These are phyloP conservation scores for Termitomyces sp. DNA, from an alignment of 768 basidiomycete genomes.

Conservation along the genomic window DNA sequence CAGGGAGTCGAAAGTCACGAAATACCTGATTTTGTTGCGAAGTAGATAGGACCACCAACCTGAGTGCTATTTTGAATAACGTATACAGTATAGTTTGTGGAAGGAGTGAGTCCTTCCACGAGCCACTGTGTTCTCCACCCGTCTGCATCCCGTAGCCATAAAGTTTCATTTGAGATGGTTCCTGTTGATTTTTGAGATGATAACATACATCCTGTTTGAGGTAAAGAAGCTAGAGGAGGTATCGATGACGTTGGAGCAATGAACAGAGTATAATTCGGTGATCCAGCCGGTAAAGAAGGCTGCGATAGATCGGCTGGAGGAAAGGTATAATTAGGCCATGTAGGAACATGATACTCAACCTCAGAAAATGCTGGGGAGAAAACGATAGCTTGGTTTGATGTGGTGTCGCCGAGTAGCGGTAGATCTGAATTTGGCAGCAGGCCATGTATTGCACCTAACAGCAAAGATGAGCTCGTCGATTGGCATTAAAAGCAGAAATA, in stretches of 20 bases:
- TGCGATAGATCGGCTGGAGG: constrained; percentile 47
- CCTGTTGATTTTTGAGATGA: constrained; percentile 30
- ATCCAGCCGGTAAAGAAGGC: constrained; percentile 33
- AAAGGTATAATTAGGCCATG: constrained; percentile 75
- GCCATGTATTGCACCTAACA: constrained; percentile 44
- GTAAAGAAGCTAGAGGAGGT: constrained; percentile 31
- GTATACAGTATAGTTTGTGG: constrained; percentile 78
- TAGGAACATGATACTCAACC: constrained; percentile 25
- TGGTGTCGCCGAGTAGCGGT: constrained; percentile 70
- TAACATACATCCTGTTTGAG: constrained; percentile 60
- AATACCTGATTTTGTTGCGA: constrained; percentile 71
- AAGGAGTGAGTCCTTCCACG: constrained; percentile 48
- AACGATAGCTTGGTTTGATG: constrained; percentile 63
- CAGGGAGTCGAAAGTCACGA: background rate
- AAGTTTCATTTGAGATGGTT: constrained; percentile 33
- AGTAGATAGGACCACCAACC: constrained; percentile 64
- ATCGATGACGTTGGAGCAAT: constrained; percentile 42
- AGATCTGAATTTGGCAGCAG: constrained; percentile 23
- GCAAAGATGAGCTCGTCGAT: background rate
- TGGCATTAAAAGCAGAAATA: background rate
- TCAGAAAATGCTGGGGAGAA: constrained; percentile 57
- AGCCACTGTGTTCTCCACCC: constrained; percentile 73
- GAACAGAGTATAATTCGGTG: constrained; percentile 50
- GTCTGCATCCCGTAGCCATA: constrained; percentile 50
- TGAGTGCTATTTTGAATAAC: constrained; percentile 49